Evolutionary conservation across 768 basidiomycete genomes (phyloP).

Genomic region (Hygrocybe punicea): DNA sequence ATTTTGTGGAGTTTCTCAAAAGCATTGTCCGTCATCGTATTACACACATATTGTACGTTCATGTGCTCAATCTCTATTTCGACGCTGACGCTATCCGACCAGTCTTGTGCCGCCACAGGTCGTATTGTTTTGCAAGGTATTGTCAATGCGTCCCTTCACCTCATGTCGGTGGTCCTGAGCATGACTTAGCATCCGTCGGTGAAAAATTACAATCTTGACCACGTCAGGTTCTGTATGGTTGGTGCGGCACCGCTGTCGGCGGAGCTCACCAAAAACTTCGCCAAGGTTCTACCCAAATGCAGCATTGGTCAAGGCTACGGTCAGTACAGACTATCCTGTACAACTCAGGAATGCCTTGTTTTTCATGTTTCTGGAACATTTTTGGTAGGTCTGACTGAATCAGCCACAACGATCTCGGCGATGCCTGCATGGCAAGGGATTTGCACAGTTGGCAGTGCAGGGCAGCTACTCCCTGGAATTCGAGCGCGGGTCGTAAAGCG

Average conservation of each 20-base stretch:
- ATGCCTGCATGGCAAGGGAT: constrained; percentile 46
- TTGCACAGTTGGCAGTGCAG: constrained; percentile 56
- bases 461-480: constrained; percentile 54
- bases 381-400: constrained; percentile 61
- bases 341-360: constrained; percentile 45
- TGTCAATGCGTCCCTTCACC: neutral
- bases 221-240: constrained; percentile 48
- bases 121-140: constrained; percentile 55
- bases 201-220: constrained; percentile 47
- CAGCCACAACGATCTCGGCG: constrained; percentile 50
- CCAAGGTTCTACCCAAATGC: constrained; percentile 48
- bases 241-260: constrained; percentile 59
- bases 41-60: constrained; percentile 54
- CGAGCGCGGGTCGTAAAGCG: constrained; percentile 51
- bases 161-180: neutral
- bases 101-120: constrained; percentile 59
- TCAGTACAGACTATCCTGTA: constrained; percentile 21
- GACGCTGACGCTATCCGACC: neutral
- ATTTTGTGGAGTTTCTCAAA: constrained; percentile 50
- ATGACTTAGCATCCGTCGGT: constrained; percentile 46
- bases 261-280: constrained; percentile 50
- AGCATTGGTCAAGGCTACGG: constrained; percentile 61
- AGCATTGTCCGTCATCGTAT: constrained; percentile 59
- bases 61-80: constrained; percentile 39
- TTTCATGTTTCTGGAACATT: neutral